Percentiles rank a stretch among this genome's conserved stretches.
Conservation (phyloP, 768 basidiomycete genomes). For the Gautieria morchelliformis region DNA sequence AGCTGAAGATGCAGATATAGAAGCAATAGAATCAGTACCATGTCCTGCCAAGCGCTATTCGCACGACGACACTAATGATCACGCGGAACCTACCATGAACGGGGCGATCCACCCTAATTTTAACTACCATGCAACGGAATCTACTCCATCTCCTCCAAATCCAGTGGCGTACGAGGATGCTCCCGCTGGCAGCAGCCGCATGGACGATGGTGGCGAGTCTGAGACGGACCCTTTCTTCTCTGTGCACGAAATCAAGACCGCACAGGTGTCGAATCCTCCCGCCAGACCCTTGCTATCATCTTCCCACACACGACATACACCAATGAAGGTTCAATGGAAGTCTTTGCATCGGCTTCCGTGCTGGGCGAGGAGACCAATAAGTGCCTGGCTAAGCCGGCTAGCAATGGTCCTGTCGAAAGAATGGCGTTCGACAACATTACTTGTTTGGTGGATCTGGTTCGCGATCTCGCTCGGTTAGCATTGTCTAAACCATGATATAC, state of each 20-base stretch:
- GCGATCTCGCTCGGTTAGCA: slow-evolving; percentile 64
- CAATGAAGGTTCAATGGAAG: slow-evolving; percentile 9
- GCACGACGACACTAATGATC: background rate
- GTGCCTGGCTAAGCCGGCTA: slow-evolving; percentile 61
- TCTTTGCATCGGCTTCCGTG: slow-evolving; percentile 38
- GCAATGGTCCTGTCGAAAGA: slow-evolving; percentile 62
- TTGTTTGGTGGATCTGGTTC: slow-evolving; percentile 76
- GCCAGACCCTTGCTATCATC: background rate
- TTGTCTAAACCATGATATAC: background rate
- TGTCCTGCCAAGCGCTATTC: background rate
- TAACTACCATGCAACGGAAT: background rate
- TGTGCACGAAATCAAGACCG: background rate
- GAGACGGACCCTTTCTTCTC: slow-evolving; percentile 9
- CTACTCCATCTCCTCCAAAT: background rate
- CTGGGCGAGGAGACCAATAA: slow-evolving; percentile 47
- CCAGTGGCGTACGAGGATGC: background rate
- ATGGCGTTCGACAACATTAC: slow-evolving; percentile 66
- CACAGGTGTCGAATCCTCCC: background rate
- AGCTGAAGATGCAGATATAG: background rate
- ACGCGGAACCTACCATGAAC: background rate
- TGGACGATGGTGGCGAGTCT: background rate
- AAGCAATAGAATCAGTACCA: background rate
- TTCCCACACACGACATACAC: background rate
- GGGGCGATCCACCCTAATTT: background rate
- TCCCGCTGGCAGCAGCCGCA: background rate